Base-by-base conservation (phyloP, 192 early-diverging fungal genomes). In the Coemansia sp. region DNA sequence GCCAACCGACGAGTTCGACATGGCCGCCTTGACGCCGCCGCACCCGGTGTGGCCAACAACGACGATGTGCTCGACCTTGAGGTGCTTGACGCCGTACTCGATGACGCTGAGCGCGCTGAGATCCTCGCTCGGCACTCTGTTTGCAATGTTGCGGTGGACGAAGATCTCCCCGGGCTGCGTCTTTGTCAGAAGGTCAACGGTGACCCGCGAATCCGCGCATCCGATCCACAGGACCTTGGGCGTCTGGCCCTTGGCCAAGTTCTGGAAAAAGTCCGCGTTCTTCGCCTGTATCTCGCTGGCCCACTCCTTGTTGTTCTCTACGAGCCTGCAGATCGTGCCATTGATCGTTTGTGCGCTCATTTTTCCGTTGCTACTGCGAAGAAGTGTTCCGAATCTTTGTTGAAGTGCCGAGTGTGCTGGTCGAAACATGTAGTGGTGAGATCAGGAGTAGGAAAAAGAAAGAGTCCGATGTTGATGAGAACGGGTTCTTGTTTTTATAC, bases 111-210 rank as follows among this genome's bases (percentile, higher is more conserved):
- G 85, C 42, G 82, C 83, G 69, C 87, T 94, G 69, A 94, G 70
- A 76, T 99, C 97, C 32, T 90, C 86, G 75, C 90, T 87, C 6
- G 81, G 82, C 37, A 98, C 88, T 47, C 92, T 89, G 83, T 98
- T 98, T 69, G 95, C 97, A 63, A 99, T 97, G 85, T 98, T 99
- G 70, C 97, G 87, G 83, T 97, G 95, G 11, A 97, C 92, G 81
- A 99, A 99, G 41, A 98, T 84, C 64, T 97, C 93, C 16, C 96
- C 96, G 11, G 76, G 76, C 19, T 72, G 60, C 19, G 73, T 72
- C 61, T 77, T 84, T 11, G 88, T 83, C 52, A 97, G 72, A 40
- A 89, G 84, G 59, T 95, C 92, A 39, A 93, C 91, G 39, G 94
- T 91, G 26, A 96, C 92, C 65, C 97, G 92, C 26, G 95, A 95